These are phyloP conservation scores for Arthrocladium fulminans DNA, from an alignment of 2,329 filamentous ascomycete species.

Conservation along the genomic window DNA sequence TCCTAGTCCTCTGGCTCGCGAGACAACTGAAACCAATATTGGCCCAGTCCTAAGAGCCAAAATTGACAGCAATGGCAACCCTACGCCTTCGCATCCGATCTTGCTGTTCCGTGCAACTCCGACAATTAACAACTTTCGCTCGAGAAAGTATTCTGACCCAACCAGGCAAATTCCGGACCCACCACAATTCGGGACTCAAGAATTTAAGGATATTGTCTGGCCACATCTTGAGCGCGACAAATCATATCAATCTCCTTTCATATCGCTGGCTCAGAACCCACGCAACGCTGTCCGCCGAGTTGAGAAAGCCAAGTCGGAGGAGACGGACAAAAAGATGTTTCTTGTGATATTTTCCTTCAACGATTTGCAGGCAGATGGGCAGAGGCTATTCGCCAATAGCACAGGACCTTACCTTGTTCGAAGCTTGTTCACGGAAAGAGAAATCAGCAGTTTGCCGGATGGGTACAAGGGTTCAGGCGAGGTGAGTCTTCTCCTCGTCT, in stretches of 20 bases:
- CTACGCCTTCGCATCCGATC: not conserved
- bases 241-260: not conserved
- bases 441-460: not conserved
- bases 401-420: not conserved
- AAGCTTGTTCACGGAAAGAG: not conserved
- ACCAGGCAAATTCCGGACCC: not conserved
- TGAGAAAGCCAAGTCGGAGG: not conserved
- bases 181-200: not conserved
- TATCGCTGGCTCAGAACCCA: not conserved
- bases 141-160: not conserved
- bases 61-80: not conserved
- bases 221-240: not conserved
- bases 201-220: not conserved
- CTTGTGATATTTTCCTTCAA: constrained; percentile 3
- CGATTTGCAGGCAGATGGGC: not conserved
- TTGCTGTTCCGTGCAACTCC: constrained; percentile 1
- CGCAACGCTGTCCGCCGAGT: not conserved
- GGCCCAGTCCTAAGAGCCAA: not conserved
- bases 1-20: too few species aligned
- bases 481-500: not conserved
- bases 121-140: not conserved
- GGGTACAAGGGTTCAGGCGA: not conserved
- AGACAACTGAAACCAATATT: not conserved
- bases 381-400: not conserved
- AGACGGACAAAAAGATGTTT: constrained; percentile 1